Base-by-base conservation (phyloP, 176 grass and related monocot genomes). In the Microstegium vimineum region DNA sequence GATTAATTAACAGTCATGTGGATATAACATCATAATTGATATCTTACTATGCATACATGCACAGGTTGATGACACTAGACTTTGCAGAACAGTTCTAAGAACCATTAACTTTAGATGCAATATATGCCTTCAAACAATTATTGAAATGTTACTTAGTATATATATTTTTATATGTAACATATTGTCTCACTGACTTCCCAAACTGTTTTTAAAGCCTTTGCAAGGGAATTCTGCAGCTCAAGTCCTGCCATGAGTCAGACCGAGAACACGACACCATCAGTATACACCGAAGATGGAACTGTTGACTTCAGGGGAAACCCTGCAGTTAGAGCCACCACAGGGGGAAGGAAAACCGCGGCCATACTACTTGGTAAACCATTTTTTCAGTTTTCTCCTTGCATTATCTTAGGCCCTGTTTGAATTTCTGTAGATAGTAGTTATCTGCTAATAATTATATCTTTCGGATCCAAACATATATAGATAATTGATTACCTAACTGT, bases 281-380 rank as follows among this genome's bases (percentile, higher is more conserved):
- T 79, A 2, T 65, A 79, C 72, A 86, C 83, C 26, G 61, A 75
- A 66, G 83, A 86, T 84, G 78, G 69, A 17, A 86, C 86, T 5
- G 15, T 83, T 32, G 86, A 92, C 52, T 43, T 69, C n/a, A 75
- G 20, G 20, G 86, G 86, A 36, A 86, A 69, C 17, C 86, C 78
- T 7, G 83, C 74, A 10, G 10, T 77, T 25, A 92, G 71, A 71
- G 20, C 60, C 85, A 75, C 62, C 34, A 89, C 86, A 36, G 83
- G 90, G 52, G 76, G 83, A 3, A 86, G 54, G 90, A 86, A 26
- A 68, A 83, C 83, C 26, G 43, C 79, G 5, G 28, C 40, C 4
- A 57, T 92, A 14, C 27, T 91, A 17, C 86, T 92, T 75, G 90
- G 90, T 92, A 86, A 65, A 26, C 17, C 2, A 0, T n/a, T 45